A percentile compares a stretch with the other conserved stretches of the same genome.
These are phyloP conservation scores for Iberis pinnata DNA, from an alignment of 345 rosid species.

Conservation along the genomic window DNA sequence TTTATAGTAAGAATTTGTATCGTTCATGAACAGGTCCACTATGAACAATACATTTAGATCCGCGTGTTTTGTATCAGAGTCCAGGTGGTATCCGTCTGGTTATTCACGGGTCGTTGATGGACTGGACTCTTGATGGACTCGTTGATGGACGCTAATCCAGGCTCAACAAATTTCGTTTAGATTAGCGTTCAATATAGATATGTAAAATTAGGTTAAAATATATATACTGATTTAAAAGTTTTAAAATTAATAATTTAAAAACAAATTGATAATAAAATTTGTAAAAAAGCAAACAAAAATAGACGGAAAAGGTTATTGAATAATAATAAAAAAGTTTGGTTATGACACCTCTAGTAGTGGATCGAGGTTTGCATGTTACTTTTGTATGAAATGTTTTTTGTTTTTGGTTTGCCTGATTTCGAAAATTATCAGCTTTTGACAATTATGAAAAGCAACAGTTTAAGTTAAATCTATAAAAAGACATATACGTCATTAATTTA, in stretches of 20 bases:
- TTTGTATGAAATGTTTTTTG: conserved; percentile 30
- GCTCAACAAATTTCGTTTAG: too few species aligned
- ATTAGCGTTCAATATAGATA: too few species aligned
- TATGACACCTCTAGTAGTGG: conserved; percentile 28
- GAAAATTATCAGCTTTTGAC: conserved; percentile 32
- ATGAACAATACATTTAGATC: too few species aligned
- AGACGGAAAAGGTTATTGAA: neutral
- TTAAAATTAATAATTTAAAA: too few species aligned
- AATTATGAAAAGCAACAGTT: conserved; percentile 17
- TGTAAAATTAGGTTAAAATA: neutral
- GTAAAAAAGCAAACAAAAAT: conserved; percentile 7
- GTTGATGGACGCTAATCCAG: too few species aligned
- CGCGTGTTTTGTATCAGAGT: too few species aligned
- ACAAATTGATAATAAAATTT: too few species aligned
- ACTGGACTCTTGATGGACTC: too few species aligned
- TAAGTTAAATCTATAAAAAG: conserved; percentile 15
- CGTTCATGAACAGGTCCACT: too few species aligned
- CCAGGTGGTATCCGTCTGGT: too few species aligned
- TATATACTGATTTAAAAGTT: neutral
- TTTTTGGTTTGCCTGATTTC: conserved; percentile 32
- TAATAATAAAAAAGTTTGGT: neutral
- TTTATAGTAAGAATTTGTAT: too few species aligned
- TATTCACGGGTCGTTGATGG: too few species aligned
- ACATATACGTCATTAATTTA: conserved; percentile 30
- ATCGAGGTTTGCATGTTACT: conserved; percentile 37